Conservation (phyloP, 305 asterid genomes). For the Solanum aculeatissimum region DNA sequence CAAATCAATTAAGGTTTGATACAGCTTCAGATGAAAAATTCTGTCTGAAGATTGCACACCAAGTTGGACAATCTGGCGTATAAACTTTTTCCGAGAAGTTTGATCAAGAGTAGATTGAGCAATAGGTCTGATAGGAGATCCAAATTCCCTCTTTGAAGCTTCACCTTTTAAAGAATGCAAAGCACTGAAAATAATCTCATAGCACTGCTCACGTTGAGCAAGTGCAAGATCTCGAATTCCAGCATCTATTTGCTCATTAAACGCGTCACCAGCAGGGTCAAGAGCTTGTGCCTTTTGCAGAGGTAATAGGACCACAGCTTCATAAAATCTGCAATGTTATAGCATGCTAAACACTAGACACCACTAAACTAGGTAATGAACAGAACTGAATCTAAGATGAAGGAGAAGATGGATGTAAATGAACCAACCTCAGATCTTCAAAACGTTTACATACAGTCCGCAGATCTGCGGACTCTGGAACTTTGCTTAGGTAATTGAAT, state of each 20-base stretch:
- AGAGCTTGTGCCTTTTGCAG: conserved; percentile 87
- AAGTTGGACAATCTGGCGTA: conserved; percentile 84
- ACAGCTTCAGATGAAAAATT: conserved; percentile 73
- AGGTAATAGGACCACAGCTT: conserved; percentile 91
- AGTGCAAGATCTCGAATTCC: conserved; percentile 72
- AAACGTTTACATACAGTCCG: conserved; percentile 89
- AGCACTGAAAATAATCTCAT: conserved; percentile 71
- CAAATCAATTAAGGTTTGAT: conserved; percentile 64
- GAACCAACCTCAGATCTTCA: conserved; percentile 82
- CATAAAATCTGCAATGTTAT: conserved; percentile 70
- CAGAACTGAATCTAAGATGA: conserved; percentile 1
- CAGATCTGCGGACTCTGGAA: conserved; percentile 89
- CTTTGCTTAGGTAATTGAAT: conserved; percentile 67
- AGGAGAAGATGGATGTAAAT: neutral
- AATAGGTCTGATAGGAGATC: conserved; percentile 78
- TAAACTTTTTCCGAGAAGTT: conserved; percentile 64
- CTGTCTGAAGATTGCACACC: conserved; percentile 91
- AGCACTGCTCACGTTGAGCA: conserved; percentile 80
- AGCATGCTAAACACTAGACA: conserved; percentile 16
- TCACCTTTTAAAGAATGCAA: conserved; percentile 72
- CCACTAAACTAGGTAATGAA: neutral
- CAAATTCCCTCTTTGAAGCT: conserved; percentile 50
- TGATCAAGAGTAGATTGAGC: conserved; percentile 67
- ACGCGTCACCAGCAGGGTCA: conserved; percentile 92
- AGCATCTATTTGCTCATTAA: conserved; percentile 75